Base-by-base conservation (phyloP, 2,329 filamentous ascomycete species). In the Neoarthrinium moseri region DNA sequence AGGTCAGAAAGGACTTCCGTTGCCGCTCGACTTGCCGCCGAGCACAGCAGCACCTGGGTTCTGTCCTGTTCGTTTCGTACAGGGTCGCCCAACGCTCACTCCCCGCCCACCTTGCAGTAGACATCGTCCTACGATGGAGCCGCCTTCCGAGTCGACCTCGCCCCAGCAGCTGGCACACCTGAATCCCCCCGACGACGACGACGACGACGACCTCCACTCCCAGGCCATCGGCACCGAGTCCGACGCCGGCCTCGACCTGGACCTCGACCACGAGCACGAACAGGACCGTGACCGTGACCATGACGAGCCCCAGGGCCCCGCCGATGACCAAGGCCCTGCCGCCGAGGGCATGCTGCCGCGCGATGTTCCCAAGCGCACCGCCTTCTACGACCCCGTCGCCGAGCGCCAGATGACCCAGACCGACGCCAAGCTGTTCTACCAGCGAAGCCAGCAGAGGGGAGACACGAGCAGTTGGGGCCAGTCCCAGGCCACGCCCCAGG, bases 341-440 rank as follows among this genome's bases (percentile, higher is more conserved):
- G 26, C 52, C 35, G 76, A 80, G 23, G 81, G 80, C 45, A 80
- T 85, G 74, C 71, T 86, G 8, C 71, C 73, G 18, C 73, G 82
- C 50, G 82, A 86, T 59, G 62, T 81, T 43, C 81, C 80, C 26
- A 77, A 77, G 50, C 86, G 85, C 63, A 96, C 91, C 7, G 89
- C 91, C 17, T 95, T 91, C 63, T 96, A 95, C 70, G 91, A 96
- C 67, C 90, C 92, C 60, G 86, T 92, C 43, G 88, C 89, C 43
- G 94, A 99, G 68, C 95, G 94, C 59, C 89, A 92, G 61, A 87
- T 96, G 83, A 95, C 87, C 60, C 91, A 96, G 66, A 86, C 89
- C 21, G 94, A 99, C 64, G 89, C 92, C 49, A 97, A 96, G 68
- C 79, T 96, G 51, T 95, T 97, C 71, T 99, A 96, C 66, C 92